Evolutionary conservation across 2,329 filamentous ascomycete species (phyloP).

Genomic region (Gaeumannomyces tritici): DNA sequence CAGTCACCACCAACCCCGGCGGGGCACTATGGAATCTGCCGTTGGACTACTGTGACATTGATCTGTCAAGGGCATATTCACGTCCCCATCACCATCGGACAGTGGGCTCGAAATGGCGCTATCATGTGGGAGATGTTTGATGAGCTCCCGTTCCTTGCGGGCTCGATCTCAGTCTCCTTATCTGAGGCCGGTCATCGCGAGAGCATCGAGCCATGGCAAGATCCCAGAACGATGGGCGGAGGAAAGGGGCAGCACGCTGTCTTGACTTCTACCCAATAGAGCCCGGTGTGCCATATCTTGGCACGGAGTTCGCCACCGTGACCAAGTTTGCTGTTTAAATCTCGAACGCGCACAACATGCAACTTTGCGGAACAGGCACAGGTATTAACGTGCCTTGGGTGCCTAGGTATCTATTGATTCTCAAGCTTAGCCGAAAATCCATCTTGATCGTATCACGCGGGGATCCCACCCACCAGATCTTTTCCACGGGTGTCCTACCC

Average conservation of each 20-base stretch:
- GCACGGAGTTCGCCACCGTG: neutral
- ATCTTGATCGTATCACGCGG: neutral
- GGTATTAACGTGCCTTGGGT: too few relatives aligned
- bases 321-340: neutral
- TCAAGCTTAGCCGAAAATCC: neutral
- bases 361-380: neutral
- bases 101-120: too few relatives aligned
- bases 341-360: neutral
- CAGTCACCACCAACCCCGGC: neutral
- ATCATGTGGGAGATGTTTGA: neutral
- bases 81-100: neutral
- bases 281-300: neutral
- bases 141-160: neutral
- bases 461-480: neutral
- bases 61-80: neutral
- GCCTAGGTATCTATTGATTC: neutral
- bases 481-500: neutral
- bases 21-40: neutral
- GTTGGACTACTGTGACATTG: neutral
- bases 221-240: too few relatives aligned
- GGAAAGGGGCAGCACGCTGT: too few relatives aligned
- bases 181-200: too few relatives aligned
- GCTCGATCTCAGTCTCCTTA: neutral
- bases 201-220: neutral
- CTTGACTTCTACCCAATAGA: too few relatives aligned